Percentiles rank a stretch among this genome's conserved stretches.
Conservation (phyloP, 2,329 filamentous ascomycete species). For the Drechslerella coelobrocha region DNA sequence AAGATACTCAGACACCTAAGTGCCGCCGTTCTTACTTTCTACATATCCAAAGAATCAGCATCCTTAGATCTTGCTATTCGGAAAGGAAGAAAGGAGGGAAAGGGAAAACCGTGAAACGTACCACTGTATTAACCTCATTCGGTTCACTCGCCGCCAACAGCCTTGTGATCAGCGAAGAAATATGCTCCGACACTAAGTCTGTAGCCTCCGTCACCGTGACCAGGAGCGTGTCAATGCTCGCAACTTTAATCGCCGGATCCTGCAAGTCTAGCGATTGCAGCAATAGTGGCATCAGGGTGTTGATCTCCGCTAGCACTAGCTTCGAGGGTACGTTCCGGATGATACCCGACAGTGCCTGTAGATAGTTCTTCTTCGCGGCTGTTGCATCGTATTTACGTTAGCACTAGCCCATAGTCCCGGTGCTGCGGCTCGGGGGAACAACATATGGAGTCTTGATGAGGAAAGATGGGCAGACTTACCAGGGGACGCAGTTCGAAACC, state of each 20-base stretch:
- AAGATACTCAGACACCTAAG: constrained; percentile 62
- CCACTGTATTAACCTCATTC: constrained; percentile 35
- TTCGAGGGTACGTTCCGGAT: constrained; percentile 67
- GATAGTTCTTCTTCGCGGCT: constrained; percentile 66
- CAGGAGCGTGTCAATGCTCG: constrained; percentile 67
- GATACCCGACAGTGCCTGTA: constrained; percentile 69
- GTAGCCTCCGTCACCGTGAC: constrained; percentile 68
- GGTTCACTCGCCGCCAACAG: constrained; percentile 51
- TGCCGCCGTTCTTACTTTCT: constrained; percentile 61
- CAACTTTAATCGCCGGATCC: constrained; percentile 63
- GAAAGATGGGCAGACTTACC: constrained; percentile 30
- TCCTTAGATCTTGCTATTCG: background rate
- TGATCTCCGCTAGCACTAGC: constrained; percentile 67
- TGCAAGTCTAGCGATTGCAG: constrained; percentile 68
- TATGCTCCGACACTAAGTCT: constrained; percentile 58
- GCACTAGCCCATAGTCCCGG: too few species aligned
- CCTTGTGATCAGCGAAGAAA: constrained; percentile 53
- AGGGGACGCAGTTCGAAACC: constrained; percentile 61
- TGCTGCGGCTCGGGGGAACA: too few species aligned
- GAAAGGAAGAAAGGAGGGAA: background rate
- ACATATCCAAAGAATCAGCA: constrained; percentile 33
- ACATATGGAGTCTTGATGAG: too few species aligned
- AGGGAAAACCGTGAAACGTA: constrained; percentile 18
- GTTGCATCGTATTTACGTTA: background rate
- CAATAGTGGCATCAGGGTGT: constrained; percentile 66